A percentile compares a stretch with the other conserved stretches of the same genome.
These are phyloP conservation scores for Pythium sp. DNA, from an alignment of 352 stramenopile species.

Conservation along the genomic window DNA sequence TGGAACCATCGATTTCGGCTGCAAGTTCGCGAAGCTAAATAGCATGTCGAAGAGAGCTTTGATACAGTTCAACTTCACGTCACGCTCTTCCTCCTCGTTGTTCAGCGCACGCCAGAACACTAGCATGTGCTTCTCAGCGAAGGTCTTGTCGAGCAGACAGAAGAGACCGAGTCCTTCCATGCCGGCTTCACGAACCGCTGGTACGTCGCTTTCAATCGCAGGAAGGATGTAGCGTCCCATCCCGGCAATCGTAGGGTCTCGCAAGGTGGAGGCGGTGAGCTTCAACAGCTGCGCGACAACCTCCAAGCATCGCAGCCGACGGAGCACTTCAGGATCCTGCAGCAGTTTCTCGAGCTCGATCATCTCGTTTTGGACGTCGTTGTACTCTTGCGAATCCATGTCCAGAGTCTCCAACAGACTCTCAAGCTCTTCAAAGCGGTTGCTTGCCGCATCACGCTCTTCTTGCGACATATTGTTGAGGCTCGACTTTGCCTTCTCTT, in stretches of 20 bases:
- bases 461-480: constrained; percentile 42
- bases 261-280: constrained; percentile 62
- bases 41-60: constrained; percentile 67
- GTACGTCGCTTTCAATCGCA: constrained; percentile 73
- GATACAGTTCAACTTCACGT: constrained; percentile 78
- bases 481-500: constrained; percentile 22
- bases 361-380: constrained; percentile 60
- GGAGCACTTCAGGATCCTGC: constrained; percentile 67
- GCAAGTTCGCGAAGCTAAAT: constrained; percentile 58
- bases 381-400: constrained; percentile 59
- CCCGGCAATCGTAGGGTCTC: constrained; percentile 59
- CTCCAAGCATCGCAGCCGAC: constrained; percentile 70
- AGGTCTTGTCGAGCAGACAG: constrained; percentile 63
- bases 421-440: constrained; percentile 68
- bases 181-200: constrained; percentile 62
- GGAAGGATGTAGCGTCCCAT: constrained; percentile 76
- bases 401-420: constrained; percentile 51
- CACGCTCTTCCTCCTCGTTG: constrained; percentile 72
- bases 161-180: constrained; percentile 76
- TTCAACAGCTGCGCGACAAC: constrained; percentile 74
- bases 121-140: constrained; percentile 66
- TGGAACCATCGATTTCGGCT: constrained; percentile 45
- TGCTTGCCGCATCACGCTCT: constrained; percentile 46
- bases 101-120: constrained; percentile 80
- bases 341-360: constrained; percentile 60